Evolutionary conservation across 2,329 filamentous ascomycete genomes (phyloP).

Genomic region (Beauveria bassiana): DNA sequence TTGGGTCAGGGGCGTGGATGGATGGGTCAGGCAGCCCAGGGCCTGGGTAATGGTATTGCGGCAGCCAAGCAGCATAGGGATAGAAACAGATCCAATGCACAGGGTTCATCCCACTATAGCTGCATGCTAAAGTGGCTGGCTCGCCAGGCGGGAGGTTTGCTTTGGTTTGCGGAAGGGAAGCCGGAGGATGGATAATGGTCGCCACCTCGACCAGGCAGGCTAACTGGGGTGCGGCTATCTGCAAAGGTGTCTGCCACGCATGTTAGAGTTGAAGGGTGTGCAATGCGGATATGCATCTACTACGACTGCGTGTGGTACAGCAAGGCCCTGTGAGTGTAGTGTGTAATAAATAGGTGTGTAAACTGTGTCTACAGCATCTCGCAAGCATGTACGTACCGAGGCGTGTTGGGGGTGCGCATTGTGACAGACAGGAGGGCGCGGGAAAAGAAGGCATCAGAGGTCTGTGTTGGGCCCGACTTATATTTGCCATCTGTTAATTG

Average conservation of each 20-base stretch:
- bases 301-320: not conserved
- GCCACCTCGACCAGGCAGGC: not conserved
- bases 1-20: not conserved
- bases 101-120: not conserved
- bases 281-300: constrained; percentile 6
- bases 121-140: not conserved
- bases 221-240: not conserved
- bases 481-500: not conserved
- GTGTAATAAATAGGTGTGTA: not conserved
- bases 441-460: not conserved
- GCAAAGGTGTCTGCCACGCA: not conserved
- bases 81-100: constrained; percentile 1
- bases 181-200: not conserved
- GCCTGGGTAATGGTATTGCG: not conserved
- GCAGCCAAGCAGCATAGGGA: not conserved
- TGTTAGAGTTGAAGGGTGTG: not conserved
- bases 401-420: not conserved
- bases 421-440: not conserved
- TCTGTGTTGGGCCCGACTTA: not conserved
- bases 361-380: not conserved
- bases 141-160: not conserved
- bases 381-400: not conserved
- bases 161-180: constrained; percentile 8
- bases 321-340: not conserved
- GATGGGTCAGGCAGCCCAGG: not conserved